A percentile compares a stretch with the other conserved stretches of the same genome.
Evolutionary conservation across 495 filamentous ascomycete genomes (phyloP).

Genomic region (Hypoxylon crocopeplum): DNA sequence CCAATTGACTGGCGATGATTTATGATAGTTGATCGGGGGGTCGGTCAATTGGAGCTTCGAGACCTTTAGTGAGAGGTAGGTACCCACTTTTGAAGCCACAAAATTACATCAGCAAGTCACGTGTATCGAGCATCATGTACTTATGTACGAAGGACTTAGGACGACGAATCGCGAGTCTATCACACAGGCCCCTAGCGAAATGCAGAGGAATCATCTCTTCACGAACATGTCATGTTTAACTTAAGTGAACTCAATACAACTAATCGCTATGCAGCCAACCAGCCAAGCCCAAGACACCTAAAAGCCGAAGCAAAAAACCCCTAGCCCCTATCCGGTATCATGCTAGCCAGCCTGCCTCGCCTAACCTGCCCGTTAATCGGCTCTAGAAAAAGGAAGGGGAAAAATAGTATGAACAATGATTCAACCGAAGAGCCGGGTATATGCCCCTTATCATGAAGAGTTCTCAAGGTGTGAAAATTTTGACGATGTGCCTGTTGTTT

Average conservation of each 20-base stretch:
- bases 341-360: background rate
- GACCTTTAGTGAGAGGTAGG: background rate
- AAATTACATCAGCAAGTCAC: background rate
- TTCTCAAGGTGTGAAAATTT: no score
- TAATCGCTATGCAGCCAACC: slow-evolving; percentile 10
- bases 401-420: slow-evolving; percentile 18
- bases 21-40: background rate
- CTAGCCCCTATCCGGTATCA: background rate
- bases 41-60: slow-evolving; percentile 3
- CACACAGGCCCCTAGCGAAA: no score
- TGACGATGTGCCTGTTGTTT: slow-evolving; percentile 7
- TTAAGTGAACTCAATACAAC: no score
- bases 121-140: background rate
- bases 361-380: background rate
- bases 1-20: background rate
- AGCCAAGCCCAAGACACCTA: background rate
- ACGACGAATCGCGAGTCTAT: no score
- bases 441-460: background rate
- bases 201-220: no score
- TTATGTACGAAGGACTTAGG: no score
- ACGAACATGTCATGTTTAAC: no score
- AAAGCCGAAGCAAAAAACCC: background rate
- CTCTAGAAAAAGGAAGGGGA: background rate
- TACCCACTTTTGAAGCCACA: no score
- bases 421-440: slow-evolving; percentile 11